Evolutionary conservation across 768 basidiomycete species (phyloP).

Genomic region (Suillus occidentalis): DNA sequence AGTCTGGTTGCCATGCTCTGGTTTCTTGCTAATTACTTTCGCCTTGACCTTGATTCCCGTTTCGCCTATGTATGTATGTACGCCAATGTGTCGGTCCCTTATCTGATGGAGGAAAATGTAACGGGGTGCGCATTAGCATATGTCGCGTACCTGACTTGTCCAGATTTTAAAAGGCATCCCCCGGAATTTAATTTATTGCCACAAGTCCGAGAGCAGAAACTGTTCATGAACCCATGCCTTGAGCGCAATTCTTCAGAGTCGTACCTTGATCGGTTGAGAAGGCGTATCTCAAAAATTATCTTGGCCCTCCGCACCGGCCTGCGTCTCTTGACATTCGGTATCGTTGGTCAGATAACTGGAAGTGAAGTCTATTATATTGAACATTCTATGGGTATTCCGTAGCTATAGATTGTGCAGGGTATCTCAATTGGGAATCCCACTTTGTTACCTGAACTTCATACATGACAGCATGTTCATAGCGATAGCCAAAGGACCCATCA

Average conservation of each 20-base stretch:
- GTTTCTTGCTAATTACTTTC: background rate
- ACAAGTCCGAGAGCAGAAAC: background rate
- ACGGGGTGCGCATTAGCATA: background rate
- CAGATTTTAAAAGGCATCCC: background rate
- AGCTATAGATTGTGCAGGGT: background rate
- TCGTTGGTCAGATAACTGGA: background rate
- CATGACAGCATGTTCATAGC: background rate
- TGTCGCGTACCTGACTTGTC: background rate
- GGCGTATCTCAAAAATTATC: background rate
- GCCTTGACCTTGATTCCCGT: background rate
- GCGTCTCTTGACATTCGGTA: background rate
- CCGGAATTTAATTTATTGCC: background rate
- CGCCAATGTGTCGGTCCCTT: background rate
- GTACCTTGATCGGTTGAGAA: background rate
- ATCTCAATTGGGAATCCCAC: background rate
- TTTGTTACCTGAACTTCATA: background rate
- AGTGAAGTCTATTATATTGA: no score
- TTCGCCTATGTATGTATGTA: background rate
- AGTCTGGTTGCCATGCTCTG: background rate
- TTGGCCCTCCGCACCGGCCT: background rate
- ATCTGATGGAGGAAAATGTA: background rate
- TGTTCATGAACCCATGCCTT: background rate
- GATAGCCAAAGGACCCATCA: background rate
- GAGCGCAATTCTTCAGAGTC: background rate
- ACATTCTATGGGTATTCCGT: background rate